Conservation (phyloP, 768 basidiomycete species). For the Xanthoconium purpureum region DNA sequence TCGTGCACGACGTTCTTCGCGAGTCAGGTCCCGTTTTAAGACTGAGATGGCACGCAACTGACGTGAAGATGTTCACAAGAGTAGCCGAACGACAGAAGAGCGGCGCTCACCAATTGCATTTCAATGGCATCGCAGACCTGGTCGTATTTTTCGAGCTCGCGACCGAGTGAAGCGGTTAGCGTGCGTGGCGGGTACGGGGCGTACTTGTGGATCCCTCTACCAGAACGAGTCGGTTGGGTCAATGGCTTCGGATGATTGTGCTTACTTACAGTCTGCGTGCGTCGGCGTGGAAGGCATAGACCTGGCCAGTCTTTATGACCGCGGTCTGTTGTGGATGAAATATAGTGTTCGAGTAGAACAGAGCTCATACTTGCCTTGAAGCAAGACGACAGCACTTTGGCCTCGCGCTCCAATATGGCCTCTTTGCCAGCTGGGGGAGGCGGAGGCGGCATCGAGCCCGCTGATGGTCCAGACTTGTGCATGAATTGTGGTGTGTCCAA, state of each 20-base stretch:
- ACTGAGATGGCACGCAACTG: conserved; percentile 72
- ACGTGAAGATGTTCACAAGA: neutral
- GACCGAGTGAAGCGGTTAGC: conserved; percentile 61
- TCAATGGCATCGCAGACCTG: conserved; percentile 78
- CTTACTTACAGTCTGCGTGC: conserved; percentile 56
- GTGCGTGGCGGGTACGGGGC: conserved; percentile 63
- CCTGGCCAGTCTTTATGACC: conserved; percentile 67
- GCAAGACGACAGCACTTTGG: conserved; percentile 52
- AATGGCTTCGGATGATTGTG: neutral
- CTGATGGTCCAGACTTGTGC: conserved; percentile 26
- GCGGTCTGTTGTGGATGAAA: conserved; percentile 42
- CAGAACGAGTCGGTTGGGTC: neutral
- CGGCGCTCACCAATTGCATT: conserved; percentile 55
- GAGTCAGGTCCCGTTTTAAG: conserved; percentile 64
- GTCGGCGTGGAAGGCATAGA: conserved; percentile 69
- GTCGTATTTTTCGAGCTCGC: conserved; percentile 76
- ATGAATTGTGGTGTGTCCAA: conserved; percentile 1
- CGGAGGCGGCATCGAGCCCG: conserved; percentile 49
- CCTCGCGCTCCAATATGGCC: conserved; percentile 61
- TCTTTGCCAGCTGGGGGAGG: conserved; percentile 41
- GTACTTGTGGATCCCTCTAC: conserved; percentile 56
- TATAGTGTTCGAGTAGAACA: neutral
- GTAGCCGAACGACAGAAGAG: neutral
- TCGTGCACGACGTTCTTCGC: conserved; percentile 54
- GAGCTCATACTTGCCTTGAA: conserved; percentile 46